Base-by-base conservation (phyloP, 495 filamentous ascomycete species). In the Penicillium diatomitis region DNA sequence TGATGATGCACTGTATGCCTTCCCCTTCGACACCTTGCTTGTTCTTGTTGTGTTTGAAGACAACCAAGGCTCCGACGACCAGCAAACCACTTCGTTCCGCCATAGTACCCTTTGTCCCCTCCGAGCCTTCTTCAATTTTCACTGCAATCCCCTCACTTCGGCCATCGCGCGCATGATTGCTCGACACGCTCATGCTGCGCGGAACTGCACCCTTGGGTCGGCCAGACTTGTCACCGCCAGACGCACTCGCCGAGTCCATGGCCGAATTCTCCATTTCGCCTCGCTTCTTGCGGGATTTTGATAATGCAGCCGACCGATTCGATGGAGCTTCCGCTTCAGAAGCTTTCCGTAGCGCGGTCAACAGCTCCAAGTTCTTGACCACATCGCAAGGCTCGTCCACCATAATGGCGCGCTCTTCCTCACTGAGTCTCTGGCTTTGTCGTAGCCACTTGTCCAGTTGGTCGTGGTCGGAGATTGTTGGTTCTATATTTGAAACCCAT, bases 1-100 rank as follows among this genome's bases (percentile, higher is more conserved):
- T 86, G 52, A 99, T 89, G 46, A 83, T 85, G 52, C 90, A 95
- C 50, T 96, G 79, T 47, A 97, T 96, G 49, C 86, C 87, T 49
- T 86, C 79, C 20, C 76, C 75, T 41, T 79, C 77, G 28, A 72
- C 74, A 2, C 77, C 75, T 44, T 84, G 79, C 60, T 90, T 92
- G 37, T 85, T 74, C 49, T 79, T 80, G 58, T 79, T 77, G 52
- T 83, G 87, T 54, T 84, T 86, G 73, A 90, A 95, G 27, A 90
- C 87, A 9, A 96, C 90, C 59, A 94, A 85, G 46, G 88, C 84
- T 37, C 83, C 82, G 37, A 88, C 76, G 39, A 72, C 68, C 34
- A 91, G 81, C 11, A 73, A 64, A 11, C 72, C 75, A 46, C 59
- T 74, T 46, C 71, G 72, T 53, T 79, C 76, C 4, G 72, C 73